These are phyloP conservation scores for Pleurotus giganteus DNA, from an alignment of 768 basidiomycete species.

Conservation along the genomic window DNA sequence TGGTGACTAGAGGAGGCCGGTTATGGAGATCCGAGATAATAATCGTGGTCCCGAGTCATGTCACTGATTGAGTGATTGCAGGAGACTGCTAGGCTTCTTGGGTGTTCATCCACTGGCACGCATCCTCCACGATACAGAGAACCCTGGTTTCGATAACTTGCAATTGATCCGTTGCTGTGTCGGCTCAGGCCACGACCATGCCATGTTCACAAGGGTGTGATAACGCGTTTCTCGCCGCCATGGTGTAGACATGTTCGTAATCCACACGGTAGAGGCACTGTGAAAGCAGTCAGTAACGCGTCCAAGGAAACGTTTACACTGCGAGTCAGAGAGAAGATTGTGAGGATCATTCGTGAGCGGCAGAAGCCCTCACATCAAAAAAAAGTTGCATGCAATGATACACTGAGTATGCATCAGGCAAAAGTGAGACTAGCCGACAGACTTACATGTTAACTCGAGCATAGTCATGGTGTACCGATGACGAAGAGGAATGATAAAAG, in stretches of 20 bases:
- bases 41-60: conserved; percentile 9
- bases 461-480: too few relatives aligned
- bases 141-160: background rate
- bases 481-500: too few relatives aligned
- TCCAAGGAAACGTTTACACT: background rate
- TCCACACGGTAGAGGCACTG: background rate
- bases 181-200: background rate
- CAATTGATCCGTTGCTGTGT: background rate
- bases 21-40: conserved; percentile 10
- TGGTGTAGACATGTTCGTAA: too few relatives aligned
- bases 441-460: background rate
- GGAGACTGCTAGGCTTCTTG: background rate
- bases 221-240: background rate
- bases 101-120: background rate
- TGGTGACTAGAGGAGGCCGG: conserved; percentile 4
- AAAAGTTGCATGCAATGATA: conserved; percentile 2
- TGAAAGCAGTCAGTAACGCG: background rate
- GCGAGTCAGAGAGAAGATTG: conserved; percentile 9
- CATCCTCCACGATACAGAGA: background rate
- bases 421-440: background rate
- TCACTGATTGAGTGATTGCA: conserved; percentile 9
- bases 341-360: background rate
- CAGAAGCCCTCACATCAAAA: background rate
- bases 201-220: background rate
- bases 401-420: conserved; percentile 5